Conservation (phyloP, 345 rosid genomes). For the Hibiscus mutabilis region DNA sequence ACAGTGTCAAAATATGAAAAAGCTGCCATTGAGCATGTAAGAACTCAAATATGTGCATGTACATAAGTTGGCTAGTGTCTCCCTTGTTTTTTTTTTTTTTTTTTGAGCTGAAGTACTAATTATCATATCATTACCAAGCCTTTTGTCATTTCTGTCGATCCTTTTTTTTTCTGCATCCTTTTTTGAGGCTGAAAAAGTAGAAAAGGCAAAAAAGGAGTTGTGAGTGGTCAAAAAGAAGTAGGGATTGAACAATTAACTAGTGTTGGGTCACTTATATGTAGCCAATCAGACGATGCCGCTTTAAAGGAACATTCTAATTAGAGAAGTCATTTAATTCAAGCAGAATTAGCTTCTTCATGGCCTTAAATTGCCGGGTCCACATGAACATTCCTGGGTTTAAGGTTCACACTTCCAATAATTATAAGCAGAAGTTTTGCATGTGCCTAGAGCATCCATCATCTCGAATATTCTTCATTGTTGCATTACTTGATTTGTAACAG, state of each 20-base stretch:
- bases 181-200: neutral
- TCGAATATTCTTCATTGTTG: neutral
- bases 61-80: neutral
- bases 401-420: neutral
- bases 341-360: neutral
- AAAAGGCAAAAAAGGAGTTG: neutral
- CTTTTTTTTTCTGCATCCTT: neutral
- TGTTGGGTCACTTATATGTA: neutral
- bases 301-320: neutral
- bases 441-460: neutral
- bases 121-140: neutral
- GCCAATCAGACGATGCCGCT: neutral
- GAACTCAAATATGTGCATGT: no score
- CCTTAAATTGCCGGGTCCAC: neutral
- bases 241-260: neutral
- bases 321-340: neutral
- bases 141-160: neutral
- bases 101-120: neutral
- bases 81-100: neutral
- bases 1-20: no score
- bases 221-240: no score
- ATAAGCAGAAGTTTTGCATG: neutral
- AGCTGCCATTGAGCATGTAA: no score
- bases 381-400: neutral
- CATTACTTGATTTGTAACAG: slow-evolving; percentile 17